Evolutionary conservation across 352 stramenopile species (phyloP), one percentile per base, ranked within the genome.

Genomic region (Pythium utonaiense): DNA sequence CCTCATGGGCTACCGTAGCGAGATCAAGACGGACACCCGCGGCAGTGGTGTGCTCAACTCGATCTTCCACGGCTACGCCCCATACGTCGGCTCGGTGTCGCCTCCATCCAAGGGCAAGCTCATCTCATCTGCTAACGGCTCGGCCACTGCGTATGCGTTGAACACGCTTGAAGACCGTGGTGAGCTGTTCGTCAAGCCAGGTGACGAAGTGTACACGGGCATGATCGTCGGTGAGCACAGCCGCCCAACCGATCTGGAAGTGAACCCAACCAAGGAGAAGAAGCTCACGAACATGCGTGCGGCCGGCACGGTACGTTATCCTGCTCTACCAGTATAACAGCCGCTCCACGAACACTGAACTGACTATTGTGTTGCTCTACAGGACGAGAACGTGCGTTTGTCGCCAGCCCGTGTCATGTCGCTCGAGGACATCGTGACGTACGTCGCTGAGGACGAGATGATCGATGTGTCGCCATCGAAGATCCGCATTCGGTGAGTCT

Each of bases 201-300:
- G 95, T 17, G 93, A 98, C 42, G 74, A 92, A 38, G 94, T 99
- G 33, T 99, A 99, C 75, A 85, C 86, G 44, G 97, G 97, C 52
- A 99, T 99, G 97, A 92, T 99, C 16, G 88, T 99, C 45, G 97
- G 97, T 22, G 96, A 99, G 77, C 92, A 98, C 76, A 97, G 94
- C 80, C 95, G 91, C 25, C 73, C 82, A 44, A 93, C 79, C 53
- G 97, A 99, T 69, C 83, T 99, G 40, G 96, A 99, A 67, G 96
- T 99, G 22, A 99, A 99, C 81, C 88, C 96, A n/a, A 97, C 97
- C 25, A 95, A 96, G 64, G 89, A 97, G 57, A 99, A 99, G 82
- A 97, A 97, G 69, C 74, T 97, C 12, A 97, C 82, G 22, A 99
- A 99, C 75, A 98, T 99, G 80, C 83, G 97, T 53, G 96, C 96